Conservation (phyloP, 2,329 filamentous ascomycete species). For the Xylogone sp. region DNA sequence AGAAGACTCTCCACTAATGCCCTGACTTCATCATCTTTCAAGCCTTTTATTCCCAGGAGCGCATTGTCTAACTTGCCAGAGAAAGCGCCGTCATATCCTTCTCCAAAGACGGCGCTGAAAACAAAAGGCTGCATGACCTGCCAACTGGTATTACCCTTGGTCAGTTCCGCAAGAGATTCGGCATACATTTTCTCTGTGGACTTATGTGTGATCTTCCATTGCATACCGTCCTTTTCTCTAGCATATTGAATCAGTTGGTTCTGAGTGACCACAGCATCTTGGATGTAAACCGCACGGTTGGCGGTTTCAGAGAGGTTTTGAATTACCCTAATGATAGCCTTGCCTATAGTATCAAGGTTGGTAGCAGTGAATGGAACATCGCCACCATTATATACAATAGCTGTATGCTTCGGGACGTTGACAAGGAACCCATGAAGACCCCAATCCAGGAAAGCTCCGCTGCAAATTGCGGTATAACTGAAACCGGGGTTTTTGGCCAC, state of each 20-base stretch:
- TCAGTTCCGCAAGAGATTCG: constrained; percentile 25
- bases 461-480: constrained; percentile 31
- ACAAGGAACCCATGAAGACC: constrained; percentile 28
- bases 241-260: constrained; percentile 31
- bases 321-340: constrained; percentile 38
- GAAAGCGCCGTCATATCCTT: constrained; percentile 30
- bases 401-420: constrained; percentile 24
- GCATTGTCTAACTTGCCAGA: constrained; percentile 29
- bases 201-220: constrained; percentile 21
- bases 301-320: constrained; percentile 28
- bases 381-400: constrained; percentile 31
- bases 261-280: constrained; percentile 30
- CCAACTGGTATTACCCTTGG: constrained; percentile 19
- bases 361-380: constrained; percentile 34
- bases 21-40: constrained; percentile 17
- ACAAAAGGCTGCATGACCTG: constrained; percentile 20
- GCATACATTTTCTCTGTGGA: constrained; percentile 25
- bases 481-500: constrained; percentile 20
- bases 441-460: constrained; percentile 34
- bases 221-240: constrained; percentile 28
- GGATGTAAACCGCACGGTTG: constrained; percentile 33
- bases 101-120: too few species aligned
- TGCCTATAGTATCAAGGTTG: constrained; percentile 39
- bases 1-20: constrained; percentile 52
- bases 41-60: constrained; percentile 29